Evolutionary conservation across 2,329 filamentous ascomycete species (phyloP), one percentile per base, ranked within the genome.

Genomic region (Nemania sp.): DNA sequence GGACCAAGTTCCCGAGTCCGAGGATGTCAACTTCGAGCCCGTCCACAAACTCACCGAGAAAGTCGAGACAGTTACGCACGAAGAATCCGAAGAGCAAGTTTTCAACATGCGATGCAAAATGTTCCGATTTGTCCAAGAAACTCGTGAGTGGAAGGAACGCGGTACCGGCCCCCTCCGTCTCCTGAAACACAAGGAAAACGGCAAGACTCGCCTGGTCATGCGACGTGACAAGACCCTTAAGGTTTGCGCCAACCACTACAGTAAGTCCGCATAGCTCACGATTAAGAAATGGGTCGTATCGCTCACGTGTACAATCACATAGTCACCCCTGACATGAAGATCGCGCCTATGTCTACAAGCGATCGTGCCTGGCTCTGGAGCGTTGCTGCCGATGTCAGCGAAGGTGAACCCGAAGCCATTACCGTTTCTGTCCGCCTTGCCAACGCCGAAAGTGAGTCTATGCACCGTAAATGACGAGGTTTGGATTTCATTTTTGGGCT

Each of bases 81-180:
- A 99, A 78, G 94, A 99, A 81, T 84, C 88, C 40, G 94, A 99
- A 81, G 92, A 97, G 80, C 90, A 96, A 80, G 81, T 86, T 33
- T 99, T 97, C 86, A 97, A 97, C 87, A 97, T 97, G 93, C 90
- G 94, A 68, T 94, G 94, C 71, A 99, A 99, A 85, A 88, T 99
- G 63, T 99, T 99, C 87, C 93, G 92, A 80, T 99, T 97, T 74
- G 88, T 96, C 76, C 85, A 89, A 66, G 91, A 96, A 49, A 84
- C 82, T 66, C 88, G 88, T 74, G 94, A 97, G 80, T 99, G 94
- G 94, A 99, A 97, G 83, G 94, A 99, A 86, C 89, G 94, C 72
- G 94, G 94, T 63, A 97, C 94, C 62, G 94, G 94, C 68, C 93
- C 97, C 69, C 92, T 97, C 61, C 86, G 93, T 70, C 83, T 99